Evolutionary conservation across 2,329 filamentous ascomycete genomes (phyloP), one percentile per base, ranked within the genome.

Genomic region (Gnomoniopsis sp.): DNA sequence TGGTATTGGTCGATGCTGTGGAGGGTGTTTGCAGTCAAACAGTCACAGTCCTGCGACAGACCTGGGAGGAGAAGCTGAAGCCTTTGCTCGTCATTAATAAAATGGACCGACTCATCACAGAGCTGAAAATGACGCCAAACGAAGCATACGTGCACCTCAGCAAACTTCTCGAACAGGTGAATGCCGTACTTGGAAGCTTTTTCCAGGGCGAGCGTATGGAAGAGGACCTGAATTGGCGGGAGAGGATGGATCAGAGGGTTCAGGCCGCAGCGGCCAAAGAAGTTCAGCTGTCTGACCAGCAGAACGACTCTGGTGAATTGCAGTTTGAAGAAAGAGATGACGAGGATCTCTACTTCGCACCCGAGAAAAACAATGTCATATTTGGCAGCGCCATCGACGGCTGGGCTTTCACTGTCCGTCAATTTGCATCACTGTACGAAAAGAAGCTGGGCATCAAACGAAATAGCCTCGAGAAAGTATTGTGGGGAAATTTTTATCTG

Each of bases 141-240:
- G 95, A 99, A 72, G 95, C 95, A 38, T 96, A 96, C 69, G 86
- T 87, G 23, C 95, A 99, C 75, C 76, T 99, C 15, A 92, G 83
- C 72, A 95, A 93, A 71, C 81, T 98, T 3, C 75, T 99, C 8
- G 95, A 98, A 71, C 95, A 98, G 71, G 91, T 99, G 51, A 99
- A 99, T 71, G 95, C 95, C 44, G 92, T 99, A 7, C 88, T 99
- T 64, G 95, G 95, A 65, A 96, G 92, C 71, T 99, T 99, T 73
- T 97, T 96, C 71, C 92, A 97, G 67, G 95, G 95, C 55, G 95
- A 99, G 74, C 87, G 95, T 53, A 99, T 99, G 95, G 95, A 98
- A 72, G 93, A 98, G 66, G 93, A 99, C 70, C 80, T 98, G 60
- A 90, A 95, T 72, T 99, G 95, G 95, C 84, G 95, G 65, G 93